Base-by-base conservation (phyloP, 805 yeast species). In the Lipomyces spencermartinsiae region DNA sequence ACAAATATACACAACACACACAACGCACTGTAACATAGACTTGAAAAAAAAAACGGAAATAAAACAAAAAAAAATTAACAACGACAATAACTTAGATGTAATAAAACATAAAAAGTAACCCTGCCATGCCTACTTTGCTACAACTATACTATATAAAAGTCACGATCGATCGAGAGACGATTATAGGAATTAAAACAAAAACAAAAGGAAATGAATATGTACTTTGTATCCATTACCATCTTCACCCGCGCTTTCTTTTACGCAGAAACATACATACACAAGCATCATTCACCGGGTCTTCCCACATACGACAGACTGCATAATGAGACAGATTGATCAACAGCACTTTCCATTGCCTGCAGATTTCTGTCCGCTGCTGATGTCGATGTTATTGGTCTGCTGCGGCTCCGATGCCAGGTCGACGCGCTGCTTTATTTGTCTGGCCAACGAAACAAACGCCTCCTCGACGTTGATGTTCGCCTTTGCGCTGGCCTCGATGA, bases 401-500 rank as follows among this genome's bases (percentile, higher is more conserved):
- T 71, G 67, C 19, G 75, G 67, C 61, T 69, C 68, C 53, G 74
- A 61, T 16, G 73, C 70, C 34, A 70, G 73, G 4, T 92, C 97
- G 76, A 93, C 92, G 74, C 91, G 84, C 60, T 65, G 71, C 61
- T 67, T 67, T 43, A 69, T 69, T 59, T 69, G 72, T 53, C 72
- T 56, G 3, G 98, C 97, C 76, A 95, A 85, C 74, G 92, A 91
- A 81, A 90, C 89, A 82, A 95, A 95, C 59, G 97, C 89, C 67
- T 92, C 92, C 76, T 92, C 97, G 70, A 95, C 99, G 76, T 93
- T 93, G 67, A 87, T 89, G 75, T 93, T 93, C 60, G 93, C 89
- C 83, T 95, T 95, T 53, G 99, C 99, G 80, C 95, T 88, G 37
- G 98, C 96, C 83, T 95, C 99, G 77, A 95, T 84, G 80, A 95